Conservation (phyloP, 176 grass and related monocot genomes). For the Echinochloa phyllopogon region DNA sequence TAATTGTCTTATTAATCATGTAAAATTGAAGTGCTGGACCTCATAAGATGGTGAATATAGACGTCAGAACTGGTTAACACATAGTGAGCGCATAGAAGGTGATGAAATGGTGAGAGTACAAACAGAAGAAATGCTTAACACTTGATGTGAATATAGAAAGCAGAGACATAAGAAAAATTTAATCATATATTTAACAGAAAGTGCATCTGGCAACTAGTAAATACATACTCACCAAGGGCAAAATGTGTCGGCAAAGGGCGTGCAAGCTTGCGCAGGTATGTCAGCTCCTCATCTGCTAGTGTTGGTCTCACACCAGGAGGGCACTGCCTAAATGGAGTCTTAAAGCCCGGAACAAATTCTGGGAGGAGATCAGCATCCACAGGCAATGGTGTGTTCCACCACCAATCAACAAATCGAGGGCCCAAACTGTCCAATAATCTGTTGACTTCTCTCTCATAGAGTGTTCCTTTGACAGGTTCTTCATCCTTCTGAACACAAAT, state of each 20-base stretch:
- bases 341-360: conserved; percentile 62
- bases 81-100: conserved; percentile 4
- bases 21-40: too few species aligned
- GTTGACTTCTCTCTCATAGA: conserved; percentile 86
- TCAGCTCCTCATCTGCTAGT: conserved; percentile 74
- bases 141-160: conserved; percentile 5
- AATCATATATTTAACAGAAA: background rate
- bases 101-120: background rate
- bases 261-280: conserved; percentile 80
- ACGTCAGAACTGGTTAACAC: background rate
- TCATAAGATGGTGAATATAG: conserved; percentile 17
- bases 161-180: background rate
- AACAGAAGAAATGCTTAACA: background rate
- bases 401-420: conserved; percentile 96
- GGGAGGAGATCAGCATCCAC: conserved; percentile 92
- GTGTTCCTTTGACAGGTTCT: conserved; percentile 51
- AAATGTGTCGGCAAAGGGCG: conserved; percentile 85
- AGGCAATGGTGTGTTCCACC: conserved; percentile 90
- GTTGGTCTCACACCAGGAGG: conserved; percentile 60
- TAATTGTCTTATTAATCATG: background rate
- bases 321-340: conserved; percentile 70
- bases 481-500: conserved; percentile 35
- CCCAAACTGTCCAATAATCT: conserved; percentile 79
- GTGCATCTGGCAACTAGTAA: background rate
- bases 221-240: conserved; percentile 71